Evolutionary conservation across 1,284 basidiomycete genomes (phyloP).

Genomic region (Puccinia coronata): DNA sequence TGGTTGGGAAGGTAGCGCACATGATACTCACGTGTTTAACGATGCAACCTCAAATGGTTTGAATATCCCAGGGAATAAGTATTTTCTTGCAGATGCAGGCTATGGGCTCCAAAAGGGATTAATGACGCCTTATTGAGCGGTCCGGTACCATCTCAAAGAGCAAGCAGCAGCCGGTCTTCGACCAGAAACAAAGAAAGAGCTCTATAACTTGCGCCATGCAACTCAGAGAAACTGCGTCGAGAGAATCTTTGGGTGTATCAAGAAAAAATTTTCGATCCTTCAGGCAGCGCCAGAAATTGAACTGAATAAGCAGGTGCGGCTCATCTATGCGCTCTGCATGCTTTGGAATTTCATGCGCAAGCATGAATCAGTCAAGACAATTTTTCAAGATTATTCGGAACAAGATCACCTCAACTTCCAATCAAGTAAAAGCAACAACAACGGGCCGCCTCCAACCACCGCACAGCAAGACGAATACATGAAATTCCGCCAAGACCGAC

Average conservation of each 20-base stretch:
- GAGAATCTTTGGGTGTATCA: no score
- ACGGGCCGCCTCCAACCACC: background rate
- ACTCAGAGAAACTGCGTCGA: no score
- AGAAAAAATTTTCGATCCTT: background rate
- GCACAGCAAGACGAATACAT: background rate
- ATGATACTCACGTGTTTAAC: constrained; percentile 5
- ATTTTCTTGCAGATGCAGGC: constrained; percentile 2
- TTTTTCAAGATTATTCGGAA: background rate
- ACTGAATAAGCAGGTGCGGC: background rate
- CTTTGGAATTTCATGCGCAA: constrained; percentile 1
- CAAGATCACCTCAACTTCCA: background rate
- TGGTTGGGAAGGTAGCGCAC: constrained; percentile 25
- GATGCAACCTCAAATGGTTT: background rate
- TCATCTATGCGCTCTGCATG: background rate
- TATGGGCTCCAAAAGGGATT: no score
- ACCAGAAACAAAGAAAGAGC: constrained; percentile 1
- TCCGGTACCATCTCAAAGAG: no score
- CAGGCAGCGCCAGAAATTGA: background rate
- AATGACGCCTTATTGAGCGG: no score
- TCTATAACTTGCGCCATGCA: background rate
- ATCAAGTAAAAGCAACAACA: background rate
- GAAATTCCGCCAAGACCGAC: background rate
- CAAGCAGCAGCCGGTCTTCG: no score
- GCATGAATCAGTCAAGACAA: background rate
- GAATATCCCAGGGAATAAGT: background rate